phyloP scores from a whole-genome alignment of 1,284 basidiomycete genomes.

The Ustilago sp. region DNA sequence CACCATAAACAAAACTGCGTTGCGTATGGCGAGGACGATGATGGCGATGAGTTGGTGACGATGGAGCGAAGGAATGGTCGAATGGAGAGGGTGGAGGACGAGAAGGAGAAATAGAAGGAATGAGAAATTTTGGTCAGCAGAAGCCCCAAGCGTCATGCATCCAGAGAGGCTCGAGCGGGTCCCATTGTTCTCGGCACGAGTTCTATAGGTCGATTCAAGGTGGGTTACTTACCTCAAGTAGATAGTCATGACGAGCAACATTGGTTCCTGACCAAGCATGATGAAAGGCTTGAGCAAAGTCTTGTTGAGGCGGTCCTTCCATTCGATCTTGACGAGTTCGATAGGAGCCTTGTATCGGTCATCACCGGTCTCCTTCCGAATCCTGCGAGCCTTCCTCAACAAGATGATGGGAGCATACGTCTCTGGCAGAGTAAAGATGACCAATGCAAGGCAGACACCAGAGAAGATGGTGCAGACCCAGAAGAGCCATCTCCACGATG shows the following conservation, averaged over 20 bases:
- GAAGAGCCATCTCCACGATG: slow-evolving; percentile 79
- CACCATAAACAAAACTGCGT: slow-evolving; percentile 74
- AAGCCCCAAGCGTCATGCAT: no score
- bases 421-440: slow-evolving; percentile 80
- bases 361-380: slow-evolving; percentile 78
- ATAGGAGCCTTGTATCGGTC: slow-evolving; percentile 72
- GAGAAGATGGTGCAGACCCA: slow-evolving; percentile 80
- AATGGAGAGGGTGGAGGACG: no score
- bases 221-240: slow-evolving; percentile 76
- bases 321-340: slow-evolving; percentile 50
- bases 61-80: no score
- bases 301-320: slow-evolving; percentile 72
- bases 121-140: no score
- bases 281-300: slow-evolving; percentile 76
- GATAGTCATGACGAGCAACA: slow-evolving; percentile 78
- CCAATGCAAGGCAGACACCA: slow-evolving; percentile 72
- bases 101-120: no score
- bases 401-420: slow-evolving; percentile 76
- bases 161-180: no score
- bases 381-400: slow-evolving; percentile 71
- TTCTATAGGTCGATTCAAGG: no score
- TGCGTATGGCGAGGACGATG: no score
- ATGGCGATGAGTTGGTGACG: no score
- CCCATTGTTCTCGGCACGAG: no score
- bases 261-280: slow-evolving; percentile 78